Percentiles rank a stretch among this genome's conserved stretches.
Evolutionary conservation across 148 eudicot genomes (phyloP).

Genomic region (Diospyros kaki): DNA sequence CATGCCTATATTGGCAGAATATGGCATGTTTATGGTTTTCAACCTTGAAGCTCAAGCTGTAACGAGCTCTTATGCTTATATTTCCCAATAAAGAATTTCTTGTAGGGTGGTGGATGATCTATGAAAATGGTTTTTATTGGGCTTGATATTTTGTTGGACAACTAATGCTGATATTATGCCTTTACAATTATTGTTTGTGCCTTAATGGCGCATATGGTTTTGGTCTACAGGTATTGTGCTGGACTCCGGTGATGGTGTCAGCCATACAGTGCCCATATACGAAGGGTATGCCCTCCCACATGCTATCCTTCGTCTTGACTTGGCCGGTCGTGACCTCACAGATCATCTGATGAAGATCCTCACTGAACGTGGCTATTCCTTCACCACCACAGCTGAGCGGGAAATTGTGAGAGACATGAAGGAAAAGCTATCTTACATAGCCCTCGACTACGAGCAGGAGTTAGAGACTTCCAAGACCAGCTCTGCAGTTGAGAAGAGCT

Average conservation of each 20-base stretch:
- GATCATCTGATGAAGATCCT: conserved; percentile 81
- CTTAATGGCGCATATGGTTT: neutral
- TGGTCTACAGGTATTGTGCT: conserved; percentile 63
- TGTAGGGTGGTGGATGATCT: neutral
- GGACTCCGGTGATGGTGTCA: conserved; percentile 90
- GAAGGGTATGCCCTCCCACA: conserved; percentile 83
- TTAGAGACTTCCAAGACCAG: conserved; percentile 43
- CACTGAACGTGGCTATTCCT: conserved; percentile 81
- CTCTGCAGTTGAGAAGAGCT: conserved; percentile 45
- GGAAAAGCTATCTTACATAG: conserved; percentile 44
- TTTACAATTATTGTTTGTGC: neutral
- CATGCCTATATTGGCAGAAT: neutral
- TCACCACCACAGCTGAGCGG: conserved; percentile 86
- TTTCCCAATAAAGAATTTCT: neutral
- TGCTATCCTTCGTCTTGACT: conserved; percentile 79
- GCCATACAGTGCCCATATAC: conserved; percentile 81
- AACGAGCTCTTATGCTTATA: neutral
- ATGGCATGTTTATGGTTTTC: neutral
- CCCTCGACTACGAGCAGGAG: conserved; percentile 52
- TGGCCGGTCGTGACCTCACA: conserved; percentile 86
- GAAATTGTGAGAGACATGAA: conserved; percentile 83
- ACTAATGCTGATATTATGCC: neutral
- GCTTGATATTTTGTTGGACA: neutral
- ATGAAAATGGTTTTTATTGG: neutral
- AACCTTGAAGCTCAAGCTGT: neutral